phyloP scores from a whole-genome alignment of 768 basidiomycete genomes.

The Boletus rex-veris region DNA sequence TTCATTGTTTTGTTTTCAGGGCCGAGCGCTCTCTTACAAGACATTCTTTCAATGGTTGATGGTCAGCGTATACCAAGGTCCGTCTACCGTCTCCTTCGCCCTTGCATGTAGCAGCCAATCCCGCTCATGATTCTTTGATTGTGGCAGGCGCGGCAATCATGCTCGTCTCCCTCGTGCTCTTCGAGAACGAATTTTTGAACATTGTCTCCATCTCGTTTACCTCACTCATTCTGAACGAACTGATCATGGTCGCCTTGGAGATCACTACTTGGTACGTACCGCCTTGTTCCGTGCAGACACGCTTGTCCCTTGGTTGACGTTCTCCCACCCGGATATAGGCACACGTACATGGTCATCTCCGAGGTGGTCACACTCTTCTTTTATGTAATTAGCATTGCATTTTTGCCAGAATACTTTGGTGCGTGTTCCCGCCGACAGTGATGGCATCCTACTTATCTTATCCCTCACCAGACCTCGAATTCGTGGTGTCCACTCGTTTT shows the following conservation, averaged over 20 bases:
- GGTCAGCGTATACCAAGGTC: constrained; percentile 97
- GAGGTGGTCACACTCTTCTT: constrained; percentile 86
- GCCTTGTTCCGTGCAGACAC: neutral
- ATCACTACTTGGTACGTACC: constrained; percentile 87
- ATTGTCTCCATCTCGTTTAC: constrained; percentile 99
- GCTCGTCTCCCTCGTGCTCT: constrained; percentile 94
- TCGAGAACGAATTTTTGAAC: constrained; percentile 96
- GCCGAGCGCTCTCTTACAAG: constrained; percentile 91
- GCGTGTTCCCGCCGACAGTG: constrained; percentile 21
- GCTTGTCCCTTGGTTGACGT: neutral
- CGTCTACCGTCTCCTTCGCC: constrained; percentile 5
- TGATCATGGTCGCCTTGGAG: constrained; percentile 98
- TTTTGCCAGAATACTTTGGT: constrained; percentile 98
- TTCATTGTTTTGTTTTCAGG: constrained; percentile 43
- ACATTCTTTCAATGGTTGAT: constrained; percentile 98
- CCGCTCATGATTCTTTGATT: neutral
- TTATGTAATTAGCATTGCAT: constrained; percentile 87
- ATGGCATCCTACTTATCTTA: too few species aligned
- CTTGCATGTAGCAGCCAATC: neutral
- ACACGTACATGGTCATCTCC: constrained; percentile 90
- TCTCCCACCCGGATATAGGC: constrained; percentile 46
- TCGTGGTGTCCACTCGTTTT: constrained; percentile 85
- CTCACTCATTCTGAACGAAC: constrained; percentile 90
- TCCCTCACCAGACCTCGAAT: constrained; percentile 68
- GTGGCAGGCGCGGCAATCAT: constrained; percentile 89